These are phyloP conservation scores for Magnaporthales sp. DNA, from an alignment of 2,329 filamentous ascomycete genomes.

Conservation along the genomic window DNA sequence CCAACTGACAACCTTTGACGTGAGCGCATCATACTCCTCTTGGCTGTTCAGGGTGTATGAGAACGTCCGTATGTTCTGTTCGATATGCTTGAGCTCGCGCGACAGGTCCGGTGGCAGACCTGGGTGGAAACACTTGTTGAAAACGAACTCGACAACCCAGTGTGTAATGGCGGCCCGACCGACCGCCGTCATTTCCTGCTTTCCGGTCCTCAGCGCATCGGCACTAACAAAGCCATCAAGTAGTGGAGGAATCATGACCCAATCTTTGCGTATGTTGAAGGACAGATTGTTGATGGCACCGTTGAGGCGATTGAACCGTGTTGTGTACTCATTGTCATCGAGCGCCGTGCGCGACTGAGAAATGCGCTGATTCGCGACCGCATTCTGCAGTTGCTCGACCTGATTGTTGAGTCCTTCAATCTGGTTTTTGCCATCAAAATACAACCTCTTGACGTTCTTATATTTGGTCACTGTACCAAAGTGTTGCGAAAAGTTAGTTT, in stretches of 20 bases:
- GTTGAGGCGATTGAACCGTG: constrained; percentile 82
- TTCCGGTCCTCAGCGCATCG: constrained; percentile 77
- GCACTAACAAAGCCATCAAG: constrained; percentile 71
- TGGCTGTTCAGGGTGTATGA: constrained; percentile 65
- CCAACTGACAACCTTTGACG: constrained; percentile 85
- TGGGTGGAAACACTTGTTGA: constrained; percentile 88
- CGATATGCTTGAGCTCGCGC: constrained; percentile 72
- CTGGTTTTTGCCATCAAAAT: constrained; percentile 90
- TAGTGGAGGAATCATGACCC: constrained; percentile 75
- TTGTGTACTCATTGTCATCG: constrained; percentile 89
- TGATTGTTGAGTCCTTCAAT: constrained; percentile 82
- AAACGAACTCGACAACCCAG: constrained; percentile 87
- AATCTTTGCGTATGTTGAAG: constrained; percentile 94
- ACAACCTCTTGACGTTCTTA: constrained; percentile 95
- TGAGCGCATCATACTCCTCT: constrained; percentile 83
- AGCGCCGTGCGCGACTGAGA: constrained; percentile 89
- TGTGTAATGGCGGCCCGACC: constrained; percentile 81
- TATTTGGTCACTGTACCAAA: constrained; percentile 71
- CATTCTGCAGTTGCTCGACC: constrained; percentile 92
- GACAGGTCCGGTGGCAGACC: constrained; percentile 71
- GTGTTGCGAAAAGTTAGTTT: neutral
- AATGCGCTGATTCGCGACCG: constrained; percentile 91
- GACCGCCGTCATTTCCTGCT: constrained; percentile 96
- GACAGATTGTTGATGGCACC: constrained; percentile 90
- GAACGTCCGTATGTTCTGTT: constrained; percentile 75